These are phyloP conservation scores for Mucor indicus DNA, from an alignment of 371 early-diverging fungal species.

Conservation along the genomic window DNA sequence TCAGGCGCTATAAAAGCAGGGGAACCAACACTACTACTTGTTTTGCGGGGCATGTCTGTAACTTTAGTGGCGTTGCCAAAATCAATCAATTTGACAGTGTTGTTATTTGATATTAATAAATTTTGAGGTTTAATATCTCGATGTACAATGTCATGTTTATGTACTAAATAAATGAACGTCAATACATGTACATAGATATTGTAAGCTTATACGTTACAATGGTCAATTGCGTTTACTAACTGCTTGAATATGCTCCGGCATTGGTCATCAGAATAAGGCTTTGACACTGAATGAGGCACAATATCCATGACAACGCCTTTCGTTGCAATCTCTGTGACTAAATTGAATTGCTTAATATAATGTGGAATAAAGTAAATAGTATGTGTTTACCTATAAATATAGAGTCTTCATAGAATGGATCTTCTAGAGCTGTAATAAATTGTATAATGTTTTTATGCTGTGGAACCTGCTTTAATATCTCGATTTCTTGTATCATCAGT, in stretches of 20 bases:
- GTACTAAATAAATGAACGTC: too few species aligned
- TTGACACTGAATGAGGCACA: conserved; percentile 5
- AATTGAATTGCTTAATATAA: too few species aligned
- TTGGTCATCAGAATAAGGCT: conserved; percentile 13
- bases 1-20: conserved; percentile 34
- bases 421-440: conserved; percentile 17
- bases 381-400: conserved; percentile 27
- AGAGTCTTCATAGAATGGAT: conserved; percentile 17
- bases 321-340: conserved; percentile 30
- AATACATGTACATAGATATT: not conserved
- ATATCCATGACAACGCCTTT: conserved; percentile 31
- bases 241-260: conserved; percentile 25
- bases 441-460: conserved; percentile 25
- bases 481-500: conserved; percentile 17
- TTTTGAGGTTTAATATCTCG: conserved; percentile 45
- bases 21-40: too few species aligned
- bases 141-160: conserved; percentile 24
- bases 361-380: too few species aligned
- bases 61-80: conserved; percentile 39
- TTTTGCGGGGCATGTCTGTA: too few species aligned
- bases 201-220: conserved; percentile 3
- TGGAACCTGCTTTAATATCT: conserved; percentile 8
- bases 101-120: conserved; percentile 24
- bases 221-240: conserved; percentile 25
- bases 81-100: conserved; percentile 34